These are phyloP conservation scores for Soucietia sequanensis DNA, from an alignment of 805 yeast species.

Conservation along the genomic window DNA sequence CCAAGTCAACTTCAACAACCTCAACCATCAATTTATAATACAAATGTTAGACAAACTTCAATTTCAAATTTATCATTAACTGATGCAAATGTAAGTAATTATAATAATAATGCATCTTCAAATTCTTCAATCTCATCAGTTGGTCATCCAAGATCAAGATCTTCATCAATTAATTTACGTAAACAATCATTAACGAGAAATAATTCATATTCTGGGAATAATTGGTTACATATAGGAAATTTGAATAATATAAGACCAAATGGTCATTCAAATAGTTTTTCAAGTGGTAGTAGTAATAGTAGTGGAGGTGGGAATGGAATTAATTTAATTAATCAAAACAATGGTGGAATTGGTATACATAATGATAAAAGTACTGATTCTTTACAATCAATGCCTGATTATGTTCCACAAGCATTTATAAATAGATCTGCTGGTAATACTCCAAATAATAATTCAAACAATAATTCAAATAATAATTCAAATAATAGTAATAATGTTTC, in stretches of 20 bases:
- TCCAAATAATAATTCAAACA: too few species aligned
- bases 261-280: too few species aligned
- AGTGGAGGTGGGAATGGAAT: too few species aligned
- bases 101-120: slow-evolving; percentile 13
- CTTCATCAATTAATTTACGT: slow-evolving; percentile 36
- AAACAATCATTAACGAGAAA: slow-evolving; percentile 45
- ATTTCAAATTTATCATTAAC: slow-evolving; percentile 41
- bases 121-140: slow-evolving; percentile 11
- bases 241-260: slow-evolving; percentile 27
- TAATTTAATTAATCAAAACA: too few species aligned
- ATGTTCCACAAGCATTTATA: slow-evolving; percentile 40
- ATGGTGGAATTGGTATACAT: neutral
- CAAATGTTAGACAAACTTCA: slow-evolving; percentile 32
- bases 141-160: slow-evolving; percentile 27
- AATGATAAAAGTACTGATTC: slow-evolving; percentile 37
- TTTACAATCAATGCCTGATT: slow-evolving; percentile 44
- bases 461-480: slow-evolving; percentile 1
- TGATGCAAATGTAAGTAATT: slow-evolving; percentile 36
- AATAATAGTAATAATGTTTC: neutral
- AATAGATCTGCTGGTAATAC: slow-evolving; percentile 24
- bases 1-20: slow-evolving; percentile 6
- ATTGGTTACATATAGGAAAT: slow-evolving; percentile 47
- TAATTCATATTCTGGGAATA: slow-evolving; percentile 33
- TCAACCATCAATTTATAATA: slow-evolving; percentile 7
- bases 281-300: too few species aligned